A percentile compares a stretch with the other conserved stretches of the same genome.
phyloP scores from a whole-genome alignment of 306 rosid species.

The Quercus suber region DNA sequence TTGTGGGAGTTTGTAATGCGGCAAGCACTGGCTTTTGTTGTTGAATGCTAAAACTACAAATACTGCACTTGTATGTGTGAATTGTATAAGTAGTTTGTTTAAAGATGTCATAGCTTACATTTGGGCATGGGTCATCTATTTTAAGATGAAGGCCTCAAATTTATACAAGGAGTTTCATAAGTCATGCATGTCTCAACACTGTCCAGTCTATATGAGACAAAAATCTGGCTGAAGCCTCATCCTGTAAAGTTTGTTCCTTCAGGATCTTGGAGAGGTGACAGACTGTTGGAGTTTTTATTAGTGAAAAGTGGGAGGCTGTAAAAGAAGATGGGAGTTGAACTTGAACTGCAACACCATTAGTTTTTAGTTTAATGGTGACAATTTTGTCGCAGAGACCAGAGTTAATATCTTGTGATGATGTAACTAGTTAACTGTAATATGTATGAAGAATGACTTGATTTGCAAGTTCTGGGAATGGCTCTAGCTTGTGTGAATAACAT shows the following conservation, averaged over 20 bases:
- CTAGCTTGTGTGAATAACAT: not conserved
- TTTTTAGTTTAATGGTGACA: not conserved
- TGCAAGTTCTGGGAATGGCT: not conserved
- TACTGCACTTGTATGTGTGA: not conserved
- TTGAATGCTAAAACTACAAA: constrained; percentile 1
- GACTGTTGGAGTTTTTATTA: not conserved
- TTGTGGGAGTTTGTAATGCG: not conserved
- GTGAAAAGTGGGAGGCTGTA: not conserved
- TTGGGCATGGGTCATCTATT: not conserved
- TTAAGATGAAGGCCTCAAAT: not conserved
- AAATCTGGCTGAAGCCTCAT: not conserved
- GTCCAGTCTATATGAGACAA: not conserved
- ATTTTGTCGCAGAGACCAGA: not conserved
- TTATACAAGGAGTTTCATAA: not conserved
- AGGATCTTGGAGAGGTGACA: not conserved
- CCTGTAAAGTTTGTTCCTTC: not conserved
- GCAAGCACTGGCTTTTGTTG: not conserved
- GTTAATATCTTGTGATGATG: not conserved
- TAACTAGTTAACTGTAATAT: not conserved
- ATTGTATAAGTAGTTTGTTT: not conserved
- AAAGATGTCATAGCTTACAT: not conserved
- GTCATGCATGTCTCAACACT: not conserved
- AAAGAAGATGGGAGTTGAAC: not conserved
- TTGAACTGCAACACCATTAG: not conserved
- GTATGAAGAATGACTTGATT: not conserved